Evolutionary conservation across 441 rosid genomes (phyloP).

Genomic region (Populus hybrid): DNA sequence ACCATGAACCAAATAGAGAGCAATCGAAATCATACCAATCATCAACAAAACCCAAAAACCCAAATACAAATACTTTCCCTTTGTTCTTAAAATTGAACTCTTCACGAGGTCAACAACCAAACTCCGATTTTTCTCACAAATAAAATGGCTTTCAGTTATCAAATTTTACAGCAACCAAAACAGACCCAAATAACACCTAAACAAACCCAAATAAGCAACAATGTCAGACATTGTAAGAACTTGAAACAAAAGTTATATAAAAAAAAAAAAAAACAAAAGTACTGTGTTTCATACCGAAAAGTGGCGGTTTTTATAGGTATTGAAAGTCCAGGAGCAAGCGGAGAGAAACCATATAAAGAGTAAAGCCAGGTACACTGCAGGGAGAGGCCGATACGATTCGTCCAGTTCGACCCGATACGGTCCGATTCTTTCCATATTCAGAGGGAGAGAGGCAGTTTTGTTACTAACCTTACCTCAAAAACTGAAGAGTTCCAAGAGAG

Average conservation of each 20-base stretch:
- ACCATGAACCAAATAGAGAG: no score
- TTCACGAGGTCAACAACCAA: no score
- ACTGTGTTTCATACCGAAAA: conserved; percentile 48
- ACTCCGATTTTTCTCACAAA: no score
- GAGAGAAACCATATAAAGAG: conserved; percentile 70
- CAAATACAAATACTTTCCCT: no score
- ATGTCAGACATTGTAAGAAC: not conserved
- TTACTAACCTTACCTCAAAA: not conserved
- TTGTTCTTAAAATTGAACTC: no score
- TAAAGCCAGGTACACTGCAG: conserved; percentile 66
- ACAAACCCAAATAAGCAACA: not conserved
- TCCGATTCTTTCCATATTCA: conserved; percentile 33
- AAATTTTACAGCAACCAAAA: conserved; percentile 2
- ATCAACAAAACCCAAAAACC: no score
- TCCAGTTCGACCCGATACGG: conserved; percentile 36
- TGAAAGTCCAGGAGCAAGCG: conserved; percentile 79
- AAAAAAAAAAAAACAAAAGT: not conserved
- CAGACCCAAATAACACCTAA: no score
- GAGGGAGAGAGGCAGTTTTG: not conserved
- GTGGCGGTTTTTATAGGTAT: conserved; percentile 73
- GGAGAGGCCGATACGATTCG: conserved; percentile 72
- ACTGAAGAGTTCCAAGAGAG: not conserved
- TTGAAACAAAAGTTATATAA: not conserved
- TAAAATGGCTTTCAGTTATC: no score
- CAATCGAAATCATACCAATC: no score